Evolutionary conservation across 2,329 filamentous ascomycete species (phyloP).

Genomic region (Colletotrichum sp.): DNA sequence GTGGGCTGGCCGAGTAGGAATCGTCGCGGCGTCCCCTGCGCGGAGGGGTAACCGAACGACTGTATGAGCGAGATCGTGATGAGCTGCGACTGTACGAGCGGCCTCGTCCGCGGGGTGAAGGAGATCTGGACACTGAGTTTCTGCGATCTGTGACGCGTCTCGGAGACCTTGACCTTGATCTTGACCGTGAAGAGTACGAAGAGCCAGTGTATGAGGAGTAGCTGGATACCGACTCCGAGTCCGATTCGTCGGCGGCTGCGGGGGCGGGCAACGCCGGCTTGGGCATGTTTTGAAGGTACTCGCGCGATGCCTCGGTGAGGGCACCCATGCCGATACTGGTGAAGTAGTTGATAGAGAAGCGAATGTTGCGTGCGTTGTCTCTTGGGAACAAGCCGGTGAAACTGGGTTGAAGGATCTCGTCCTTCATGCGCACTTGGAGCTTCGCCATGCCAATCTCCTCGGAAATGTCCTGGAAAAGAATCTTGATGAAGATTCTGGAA

Average conservation of each 20-base stretch:
- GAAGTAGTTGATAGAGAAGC: conserved; percentile 99
- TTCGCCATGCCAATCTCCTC: conserved; percentile 86
- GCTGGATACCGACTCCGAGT: conserved; percentile 76
- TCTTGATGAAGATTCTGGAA: conserved; percentile 98
- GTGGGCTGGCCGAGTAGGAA: conserved; percentile 35
- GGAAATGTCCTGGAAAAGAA: conserved; percentile 89
- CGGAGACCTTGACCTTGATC: conserved; percentile 49
- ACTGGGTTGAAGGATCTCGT: conserved; percentile 78
- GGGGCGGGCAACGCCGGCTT: conserved; percentile 80
- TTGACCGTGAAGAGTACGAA: conserved; percentile 60
- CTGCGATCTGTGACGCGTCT: conserved; percentile 39
- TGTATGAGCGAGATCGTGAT: conserved; percentile 42
- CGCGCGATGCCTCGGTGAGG: conserved; percentile 94
- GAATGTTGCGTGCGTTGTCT: conserved; percentile 87
- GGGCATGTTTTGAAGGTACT: conserved; percentile 86
- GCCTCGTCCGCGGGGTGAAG: conserved; percentile 29
- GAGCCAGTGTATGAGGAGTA: conserved; percentile 77
- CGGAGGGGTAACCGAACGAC: conserved; percentile 21
- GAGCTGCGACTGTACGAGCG: conserved; percentile 34
- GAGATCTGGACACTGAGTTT: conserved; percentile 38
- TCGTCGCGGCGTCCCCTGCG: conserved; percentile 14
- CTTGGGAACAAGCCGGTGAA: conserved; percentile 88
- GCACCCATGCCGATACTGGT: conserved; percentile 96
- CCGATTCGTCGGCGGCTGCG: conserved; percentile 61
- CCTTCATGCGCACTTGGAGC: conserved; percentile 76